Conservation (phyloP, 2,329 filamentous ascomycete species). For the Chlorencoelia australis region DNA sequence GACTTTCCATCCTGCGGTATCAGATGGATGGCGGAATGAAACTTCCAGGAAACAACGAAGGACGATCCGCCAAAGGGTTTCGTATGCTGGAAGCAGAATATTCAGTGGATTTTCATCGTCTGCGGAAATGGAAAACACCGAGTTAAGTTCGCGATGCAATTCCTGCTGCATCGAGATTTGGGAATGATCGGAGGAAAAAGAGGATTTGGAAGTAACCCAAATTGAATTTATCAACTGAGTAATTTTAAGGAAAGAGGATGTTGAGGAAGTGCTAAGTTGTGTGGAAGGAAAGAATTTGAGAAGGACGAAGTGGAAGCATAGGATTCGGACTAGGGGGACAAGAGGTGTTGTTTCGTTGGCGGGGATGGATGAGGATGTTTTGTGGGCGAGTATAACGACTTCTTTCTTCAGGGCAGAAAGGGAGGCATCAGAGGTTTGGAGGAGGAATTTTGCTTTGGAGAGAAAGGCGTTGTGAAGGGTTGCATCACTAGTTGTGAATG, state of each 20-base stretch:
- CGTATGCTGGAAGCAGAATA: constrained; percentile 10
- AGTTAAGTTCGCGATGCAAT: neutral
- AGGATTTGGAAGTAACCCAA: constrained; percentile 5
- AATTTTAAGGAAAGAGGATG: neutral
- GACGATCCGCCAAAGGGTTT: constrained; percentile 10
- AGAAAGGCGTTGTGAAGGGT: neutral
- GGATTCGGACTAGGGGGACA: neutral
- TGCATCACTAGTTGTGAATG: constrained; percentile 2
- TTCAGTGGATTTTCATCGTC: constrained; percentile 5
- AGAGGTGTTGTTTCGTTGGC: neutral
- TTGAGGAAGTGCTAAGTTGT: neutral
- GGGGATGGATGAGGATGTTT: neutral
- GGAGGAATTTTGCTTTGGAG: neutral
- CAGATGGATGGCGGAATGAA: neutral
- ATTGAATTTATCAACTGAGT: constrained; percentile 2
- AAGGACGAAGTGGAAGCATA: constrained; percentile 3
- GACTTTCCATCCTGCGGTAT: neutral
- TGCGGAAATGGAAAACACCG: neutral
- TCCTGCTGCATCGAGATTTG: neutral
- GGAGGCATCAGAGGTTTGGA: neutral
- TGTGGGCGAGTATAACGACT: neutral
- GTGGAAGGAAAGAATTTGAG: neutral
- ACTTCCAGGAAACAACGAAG: constrained; percentile 7
- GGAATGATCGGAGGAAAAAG: neutral
- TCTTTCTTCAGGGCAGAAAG: neutral